A percentile compares a stretch with the other conserved stretches of the same genome.
Conservation (phyloP, 177 flowering plant species). For the Vitis hybrid region DNA sequence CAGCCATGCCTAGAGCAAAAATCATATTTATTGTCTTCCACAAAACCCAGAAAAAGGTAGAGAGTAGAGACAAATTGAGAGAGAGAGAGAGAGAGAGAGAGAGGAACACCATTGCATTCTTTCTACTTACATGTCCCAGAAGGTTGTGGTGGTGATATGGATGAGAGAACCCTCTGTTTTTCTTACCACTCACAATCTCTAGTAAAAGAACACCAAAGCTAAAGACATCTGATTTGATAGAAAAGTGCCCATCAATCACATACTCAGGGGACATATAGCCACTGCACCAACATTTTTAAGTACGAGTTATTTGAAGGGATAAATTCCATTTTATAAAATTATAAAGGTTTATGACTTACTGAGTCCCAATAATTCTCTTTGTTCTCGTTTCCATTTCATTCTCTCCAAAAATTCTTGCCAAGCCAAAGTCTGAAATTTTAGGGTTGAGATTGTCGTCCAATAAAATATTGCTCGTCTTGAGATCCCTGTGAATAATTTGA, state of each 20-base stretch:
- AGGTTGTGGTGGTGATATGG: no score
- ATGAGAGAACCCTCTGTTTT: no score
- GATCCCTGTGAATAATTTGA: constrained; percentile 49
- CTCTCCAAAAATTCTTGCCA: constrained; percentile 15
- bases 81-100: no score
- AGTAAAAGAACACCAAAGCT: no score
- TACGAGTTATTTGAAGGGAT: not conserved
- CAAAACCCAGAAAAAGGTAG: not conserved
- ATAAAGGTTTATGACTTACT: constrained; percentile 25
- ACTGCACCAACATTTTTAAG: no score
- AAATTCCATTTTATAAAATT: no score
- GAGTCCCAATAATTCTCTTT: constrained; percentile 44
- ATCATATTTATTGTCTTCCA: not conserved
- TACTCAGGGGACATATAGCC: no score
- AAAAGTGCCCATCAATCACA: no score
- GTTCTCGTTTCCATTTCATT: constrained; percentile 34
- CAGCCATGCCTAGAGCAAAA: not conserved
- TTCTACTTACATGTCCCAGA: no score
- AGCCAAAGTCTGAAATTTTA: constrained; percentile 8
- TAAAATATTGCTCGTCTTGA: constrained; percentile 50
- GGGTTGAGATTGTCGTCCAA: constrained; percentile 52
- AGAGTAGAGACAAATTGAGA: not conserved
- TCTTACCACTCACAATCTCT: no score
- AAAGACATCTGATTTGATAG: no score
- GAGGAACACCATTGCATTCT: no score